phyloP scores from a whole-genome alignment of 495 filamentous ascomycete genomes.

The Trichoderma reesei region DNA sequence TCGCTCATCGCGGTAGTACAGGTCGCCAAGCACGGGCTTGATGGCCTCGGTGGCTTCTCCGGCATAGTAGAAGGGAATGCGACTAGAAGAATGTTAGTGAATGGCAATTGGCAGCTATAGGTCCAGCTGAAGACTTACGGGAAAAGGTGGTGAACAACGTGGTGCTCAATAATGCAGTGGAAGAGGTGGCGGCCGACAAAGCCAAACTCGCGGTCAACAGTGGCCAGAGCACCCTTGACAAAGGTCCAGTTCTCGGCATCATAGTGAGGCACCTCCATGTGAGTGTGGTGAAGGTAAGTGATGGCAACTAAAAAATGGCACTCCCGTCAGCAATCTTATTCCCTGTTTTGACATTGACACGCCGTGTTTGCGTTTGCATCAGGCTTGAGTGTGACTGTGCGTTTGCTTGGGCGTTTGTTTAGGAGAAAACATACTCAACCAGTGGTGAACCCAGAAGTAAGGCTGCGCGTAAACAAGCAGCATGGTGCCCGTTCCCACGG shows the following conservation, averaged over 20 bases:
- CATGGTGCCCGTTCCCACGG: constrained; percentile 42
- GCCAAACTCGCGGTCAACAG: constrained; percentile 54
- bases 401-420: too few species aligned
- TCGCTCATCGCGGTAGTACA: constrained; percentile 13
- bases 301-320: constrained; percentile 32
- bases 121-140: constrained; percentile 20
- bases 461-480: constrained; percentile 43
- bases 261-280: constrained; percentile 50
- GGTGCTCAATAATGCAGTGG: constrained; percentile 57
- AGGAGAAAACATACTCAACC: constrained; percentile 27
- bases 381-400: neutral
- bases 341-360: neutral
- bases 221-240: constrained; percentile 50
- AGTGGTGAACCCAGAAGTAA: constrained; percentile 54
- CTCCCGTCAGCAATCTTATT: constrained; percentile 8
- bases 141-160: constrained; percentile 57
- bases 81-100: constrained; percentile 14
- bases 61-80: constrained; percentile 56
- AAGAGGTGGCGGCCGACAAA: constrained; percentile 54
- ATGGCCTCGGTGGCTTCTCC: constrained; percentile 54
- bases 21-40: constrained; percentile 42
- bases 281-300: constrained; percentile 59
- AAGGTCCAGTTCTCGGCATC: constrained; percentile 48
- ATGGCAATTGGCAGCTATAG: constrained; percentile 10
- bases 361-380: constrained; percentile 16